Conservation (phyloP, 257 asterid genomes). For the Solanum chiquidenum region DNA sequence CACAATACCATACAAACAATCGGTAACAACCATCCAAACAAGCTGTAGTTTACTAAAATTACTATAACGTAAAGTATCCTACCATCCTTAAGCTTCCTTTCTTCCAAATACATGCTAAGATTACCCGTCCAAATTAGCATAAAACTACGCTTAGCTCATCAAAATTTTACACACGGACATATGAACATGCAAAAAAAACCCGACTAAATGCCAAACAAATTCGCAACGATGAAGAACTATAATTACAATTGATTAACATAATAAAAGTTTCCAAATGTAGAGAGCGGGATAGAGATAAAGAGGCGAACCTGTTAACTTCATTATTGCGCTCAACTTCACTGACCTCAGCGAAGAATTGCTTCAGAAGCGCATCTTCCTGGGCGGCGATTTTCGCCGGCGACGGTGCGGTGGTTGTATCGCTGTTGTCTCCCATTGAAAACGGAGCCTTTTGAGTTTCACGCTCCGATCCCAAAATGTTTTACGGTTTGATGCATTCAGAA, state of each 20-base stretch:
- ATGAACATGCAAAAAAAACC: neutral
- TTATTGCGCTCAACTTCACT: slow-evolving; percentile 97
- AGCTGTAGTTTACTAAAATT: neutral
- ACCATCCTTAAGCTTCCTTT: neutral
- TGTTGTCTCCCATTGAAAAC: slow-evolving; percentile 56
- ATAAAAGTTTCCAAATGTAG: neutral
- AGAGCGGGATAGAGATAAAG: neutral
- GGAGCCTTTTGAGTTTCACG: neutral
- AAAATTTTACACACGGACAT: neutral
- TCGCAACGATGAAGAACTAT: neutral
- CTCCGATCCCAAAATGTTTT: neutral
- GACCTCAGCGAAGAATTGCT: slow-evolving; percentile 85
- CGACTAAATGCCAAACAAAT: neutral
- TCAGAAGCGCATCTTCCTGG: slow-evolving; percentile 62
- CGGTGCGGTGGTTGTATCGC: slow-evolving; percentile 22
- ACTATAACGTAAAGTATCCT: neutral
- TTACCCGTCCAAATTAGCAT: neutral
- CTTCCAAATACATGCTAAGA: neutral
- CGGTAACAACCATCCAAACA: neutral
- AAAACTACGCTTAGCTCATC: neutral
- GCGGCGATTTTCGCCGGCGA: slow-evolving; percentile 16
- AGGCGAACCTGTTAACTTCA: slow-evolving; percentile 56
- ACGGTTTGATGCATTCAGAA: neutral
- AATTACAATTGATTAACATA: neutral
- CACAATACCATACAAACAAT: neutral